These are phyloP conservation scores for Psidium guajava DNA, from an alignment of 345 rosid species.

Conservation along the genomic window DNA sequence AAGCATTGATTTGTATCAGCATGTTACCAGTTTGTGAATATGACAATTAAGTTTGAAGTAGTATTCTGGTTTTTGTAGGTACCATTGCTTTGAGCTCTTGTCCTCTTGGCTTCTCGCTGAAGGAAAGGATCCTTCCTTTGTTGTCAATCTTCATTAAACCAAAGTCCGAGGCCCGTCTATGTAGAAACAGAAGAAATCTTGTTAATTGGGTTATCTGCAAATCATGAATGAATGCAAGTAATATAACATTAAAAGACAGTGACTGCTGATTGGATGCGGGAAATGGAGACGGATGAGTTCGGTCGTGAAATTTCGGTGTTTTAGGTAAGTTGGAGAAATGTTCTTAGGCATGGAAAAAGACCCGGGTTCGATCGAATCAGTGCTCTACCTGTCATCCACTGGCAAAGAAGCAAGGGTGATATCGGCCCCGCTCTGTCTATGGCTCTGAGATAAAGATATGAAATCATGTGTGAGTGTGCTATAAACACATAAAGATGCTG, in stretches of 20 bases:
- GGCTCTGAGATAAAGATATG: slow-evolving; percentile 44
- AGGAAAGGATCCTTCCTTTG: slow-evolving; percentile 68
- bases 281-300: background rate
- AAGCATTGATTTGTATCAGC: background rate
- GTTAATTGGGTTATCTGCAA: background rate
- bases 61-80: background rate
- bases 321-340: background rate
- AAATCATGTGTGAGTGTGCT: background rate
- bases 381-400: slow-evolving; percentile 63
- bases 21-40: background rate
- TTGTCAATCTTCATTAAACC: slow-evolving; percentile 96
- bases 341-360: background rate
- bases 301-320: background rate
- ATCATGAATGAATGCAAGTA: background rate
- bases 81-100: slow-evolving; percentile 76
- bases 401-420: slow-evolving; percentile 78
- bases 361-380: background rate
- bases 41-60: background rate
- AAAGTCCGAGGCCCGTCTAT: slow-evolving; percentile 94
- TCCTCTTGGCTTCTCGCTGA: slow-evolving; percentile 94
- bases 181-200: slow-evolving; percentile 9
- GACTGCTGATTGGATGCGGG: background rate
- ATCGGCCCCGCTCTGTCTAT: slow-evolving; percentile 87
- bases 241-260: background rate
- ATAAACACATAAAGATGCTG: background rate